These are phyloP conservation scores for Metroxylon sagu DNA, from an alignment of 176 grass and related monocot species.

Conservation along the genomic window DNA sequence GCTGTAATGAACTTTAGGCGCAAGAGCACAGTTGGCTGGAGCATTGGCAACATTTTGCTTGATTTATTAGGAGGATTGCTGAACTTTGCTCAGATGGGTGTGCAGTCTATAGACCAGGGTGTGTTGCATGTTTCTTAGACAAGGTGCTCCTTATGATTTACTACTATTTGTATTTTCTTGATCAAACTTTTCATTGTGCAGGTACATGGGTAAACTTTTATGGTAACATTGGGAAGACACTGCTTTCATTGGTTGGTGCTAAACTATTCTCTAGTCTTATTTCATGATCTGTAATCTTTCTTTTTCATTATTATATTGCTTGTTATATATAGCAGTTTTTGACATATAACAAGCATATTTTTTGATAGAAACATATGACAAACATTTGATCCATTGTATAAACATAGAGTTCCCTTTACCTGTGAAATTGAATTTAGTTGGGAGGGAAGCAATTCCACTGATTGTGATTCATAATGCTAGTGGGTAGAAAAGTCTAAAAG, in stretches of 20 bases:
- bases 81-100: slow-evolving; percentile 87
- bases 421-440: too few relatives aligned
- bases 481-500: too few relatives aligned
- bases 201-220: slow-evolving; percentile 84
- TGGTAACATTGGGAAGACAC: slow-evolving; percentile 83
- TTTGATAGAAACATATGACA: too few relatives aligned
- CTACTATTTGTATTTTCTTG: not conserved
- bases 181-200: slow-evolving; percentile 35
- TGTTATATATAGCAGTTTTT: too few relatives aligned
- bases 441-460: too few relatives aligned
- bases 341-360: too few relatives aligned
- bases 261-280: not conserved
- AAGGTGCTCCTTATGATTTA: not conserved
- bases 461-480: too few relatives aligned
- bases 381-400: too few relatives aligned
- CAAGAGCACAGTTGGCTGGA: slow-evolving; percentile 95
- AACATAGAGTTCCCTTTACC: too few relatives aligned
- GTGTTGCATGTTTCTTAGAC: slow-evolving; percentile 14
- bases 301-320: too few relatives aligned
- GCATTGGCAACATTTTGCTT: slow-evolving; percentile 95
- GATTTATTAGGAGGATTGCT: slow-evolving; percentile 69
- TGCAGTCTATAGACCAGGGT: slow-evolving; percentile 94
- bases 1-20: slow-evolving; percentile 74
- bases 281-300: too few relatives aligned
- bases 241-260: slow-evolving; percentile 79